These are phyloP conservation scores for Psilocybe sp. DNA, from an alignment of 768 basidiomycete genomes.

Conservation along the genomic window DNA sequence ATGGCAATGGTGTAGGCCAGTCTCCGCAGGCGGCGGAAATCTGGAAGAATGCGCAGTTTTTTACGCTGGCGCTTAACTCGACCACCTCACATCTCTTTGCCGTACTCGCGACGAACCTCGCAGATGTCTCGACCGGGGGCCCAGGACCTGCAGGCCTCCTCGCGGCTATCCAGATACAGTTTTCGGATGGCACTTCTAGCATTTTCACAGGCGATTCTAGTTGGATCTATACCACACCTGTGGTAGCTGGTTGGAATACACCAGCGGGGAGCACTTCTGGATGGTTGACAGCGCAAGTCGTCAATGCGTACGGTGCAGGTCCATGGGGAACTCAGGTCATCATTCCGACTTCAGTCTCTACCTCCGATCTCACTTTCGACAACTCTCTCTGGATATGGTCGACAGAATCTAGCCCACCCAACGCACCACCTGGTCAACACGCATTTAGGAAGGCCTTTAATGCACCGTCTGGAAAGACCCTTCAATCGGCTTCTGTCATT, in stretches of 20 bases:
- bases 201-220: no score
- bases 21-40: constrained; percentile 18
- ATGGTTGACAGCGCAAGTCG: constrained; percentile 16
- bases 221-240: no score
- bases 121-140: constrained; percentile 16
- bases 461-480: constrained; percentile 17
- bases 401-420: constrained; percentile 10
- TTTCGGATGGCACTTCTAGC: no score
- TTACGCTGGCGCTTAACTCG: constrained; percentile 13
- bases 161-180: no score
- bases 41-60: constrained; percentile 25
- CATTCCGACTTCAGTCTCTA: constrained; percentile 13
- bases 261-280: constrained; percentile 14
- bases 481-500: constrained; percentile 17
- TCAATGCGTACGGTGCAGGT: constrained; percentile 23
- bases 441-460: constrained; percentile 26
- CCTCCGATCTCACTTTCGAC: constrained; percentile 13
- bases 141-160: no score
- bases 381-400: constrained; percentile 28
- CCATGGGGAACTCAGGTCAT: constrained; percentile 23
- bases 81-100: constrained; percentile 22
- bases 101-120: constrained; percentile 24
- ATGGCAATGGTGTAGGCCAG: constrained; percentile 21
- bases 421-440: constrained; percentile 18
- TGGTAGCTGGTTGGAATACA: no score